phyloP scores from a whole-genome alignment of 2,329 filamentous ascomycete genomes.

The Keithomyces neogunnii region DNA sequence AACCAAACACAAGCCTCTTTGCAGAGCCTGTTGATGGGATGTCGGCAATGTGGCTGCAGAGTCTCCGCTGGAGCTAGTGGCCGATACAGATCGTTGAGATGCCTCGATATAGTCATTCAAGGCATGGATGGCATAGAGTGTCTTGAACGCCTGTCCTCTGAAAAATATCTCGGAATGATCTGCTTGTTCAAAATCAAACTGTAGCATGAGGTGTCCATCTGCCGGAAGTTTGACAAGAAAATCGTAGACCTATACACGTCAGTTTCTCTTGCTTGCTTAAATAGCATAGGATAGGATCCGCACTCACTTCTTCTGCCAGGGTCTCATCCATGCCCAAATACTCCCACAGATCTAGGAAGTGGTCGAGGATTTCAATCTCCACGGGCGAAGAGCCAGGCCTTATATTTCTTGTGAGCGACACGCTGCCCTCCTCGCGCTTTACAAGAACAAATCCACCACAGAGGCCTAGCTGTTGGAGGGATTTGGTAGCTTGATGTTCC shows the following conservation, averaged over 20 bases:
- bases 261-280: constrained; percentile 10
- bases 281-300: not conserved
- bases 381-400: constrained; percentile 50
- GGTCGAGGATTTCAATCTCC: constrained; percentile 70
- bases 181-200: constrained; percentile 46
- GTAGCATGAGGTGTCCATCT: constrained; percentile 51
- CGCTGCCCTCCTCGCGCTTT: constrained; percentile 44
- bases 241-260: constrained; percentile 47
- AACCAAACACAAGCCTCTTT: constrained; percentile 43
- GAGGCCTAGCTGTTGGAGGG: constrained; percentile 60
- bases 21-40: constrained; percentile 16
- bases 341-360: constrained; percentile 77
- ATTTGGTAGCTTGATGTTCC: constrained; percentile 49
- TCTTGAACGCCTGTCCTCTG: constrained; percentile 59
- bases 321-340: constrained; percentile 67
- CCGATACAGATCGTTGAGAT: constrained; percentile 21
- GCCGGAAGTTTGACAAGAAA: constrained; percentile 65
- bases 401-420: constrained; percentile 33
- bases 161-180: constrained; percentile 58
- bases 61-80: constrained; percentile 17
- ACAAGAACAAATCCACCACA: constrained; percentile 58
- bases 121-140: constrained; percentile 63
- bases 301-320: constrained; percentile 55
- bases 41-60: not conserved
- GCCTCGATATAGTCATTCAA: constrained; percentile 52